A percentile compares a stretch with the other conserved stretches of the same genome.
Evolutionary conservation across 495 filamentous ascomycete species (phyloP).

Genomic region (Cenococcum geophilum): DNA sequence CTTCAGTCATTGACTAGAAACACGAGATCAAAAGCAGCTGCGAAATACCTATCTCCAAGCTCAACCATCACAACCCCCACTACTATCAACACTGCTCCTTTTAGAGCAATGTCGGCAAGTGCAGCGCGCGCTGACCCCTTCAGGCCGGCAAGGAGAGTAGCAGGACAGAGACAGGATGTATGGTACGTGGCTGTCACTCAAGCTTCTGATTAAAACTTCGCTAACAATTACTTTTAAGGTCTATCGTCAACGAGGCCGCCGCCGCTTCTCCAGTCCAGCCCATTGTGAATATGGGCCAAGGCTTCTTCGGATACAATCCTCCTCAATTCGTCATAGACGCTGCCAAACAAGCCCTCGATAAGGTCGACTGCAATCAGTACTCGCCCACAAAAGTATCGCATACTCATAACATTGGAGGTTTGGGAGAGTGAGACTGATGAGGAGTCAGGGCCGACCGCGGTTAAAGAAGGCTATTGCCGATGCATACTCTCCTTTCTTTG

Average conservation of each 20-base stretch:
- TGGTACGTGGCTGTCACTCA: conserved; percentile 52
- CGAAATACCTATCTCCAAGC: background rate
- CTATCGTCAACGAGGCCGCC: conserved; percentile 90
- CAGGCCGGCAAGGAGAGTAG: conserved; percentile 70
- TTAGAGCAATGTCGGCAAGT: conserved; percentile 27
- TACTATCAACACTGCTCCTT: conserved; percentile 11
- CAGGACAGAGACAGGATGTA: conserved; percentile 82
- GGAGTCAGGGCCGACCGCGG: conserved; percentile 60
- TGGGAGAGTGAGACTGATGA: conserved; percentile 32
- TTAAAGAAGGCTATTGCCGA: conserved; percentile 87
- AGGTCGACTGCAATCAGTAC: conserved; percentile 98
- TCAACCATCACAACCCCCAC: background rate
- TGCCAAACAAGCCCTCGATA: conserved; percentile 79
- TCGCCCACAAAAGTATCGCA: conserved; percentile 65
- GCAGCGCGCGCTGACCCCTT: conserved; percentile 42
- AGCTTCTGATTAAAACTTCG: background rate
- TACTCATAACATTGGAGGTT: conserved; percentile 33
- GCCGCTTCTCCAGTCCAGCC: conserved; percentile 79
- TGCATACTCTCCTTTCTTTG: conserved; percentile 83
- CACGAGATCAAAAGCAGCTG: background rate
- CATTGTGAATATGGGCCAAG: conserved; percentile 93
- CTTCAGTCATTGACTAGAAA: background rate
- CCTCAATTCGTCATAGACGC: conserved; percentile 86
- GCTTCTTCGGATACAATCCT: conserved; percentile 98
- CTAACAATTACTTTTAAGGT: conserved; percentile 47